Evolutionary conservation across 768 basidiomycete species (phyloP).

Genomic region (Serpula lacrymans): DNA sequence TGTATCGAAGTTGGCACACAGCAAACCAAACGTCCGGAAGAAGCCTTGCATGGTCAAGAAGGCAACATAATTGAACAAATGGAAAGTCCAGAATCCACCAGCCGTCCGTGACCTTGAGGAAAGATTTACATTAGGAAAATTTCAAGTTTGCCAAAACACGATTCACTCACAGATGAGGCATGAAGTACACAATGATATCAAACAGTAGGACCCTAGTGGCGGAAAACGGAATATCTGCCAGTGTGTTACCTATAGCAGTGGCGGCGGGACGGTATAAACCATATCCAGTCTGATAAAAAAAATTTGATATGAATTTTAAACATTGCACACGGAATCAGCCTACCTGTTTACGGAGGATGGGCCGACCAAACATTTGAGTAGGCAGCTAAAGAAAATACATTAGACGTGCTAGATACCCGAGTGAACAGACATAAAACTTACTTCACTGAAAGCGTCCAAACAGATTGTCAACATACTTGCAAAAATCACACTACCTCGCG

Average conservation of each 20-base stretch:
- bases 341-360: conserved; percentile 67
- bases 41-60: conserved; percentile 79
- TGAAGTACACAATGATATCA: conserved; percentile 68
- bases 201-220: conserved; percentile 55
- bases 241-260: conserved; percentile 59
- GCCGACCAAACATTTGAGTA: conserved; percentile 75
- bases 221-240: conserved; percentile 70
- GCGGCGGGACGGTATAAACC: conserved; percentile 68
- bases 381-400: conserved; percentile 45
- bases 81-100: conserved; percentile 52
- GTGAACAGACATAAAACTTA: conserved; percentile 24
- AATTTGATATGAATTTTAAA: neutral
- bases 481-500: conserved; percentile 82
- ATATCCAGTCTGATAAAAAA: conserved; percentile 43
- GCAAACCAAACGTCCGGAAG: conserved; percentile 70
- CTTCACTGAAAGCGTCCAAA: conserved; percentile 72
- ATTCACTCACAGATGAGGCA: conserved; percentile 49
- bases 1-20: conserved; percentile 52
- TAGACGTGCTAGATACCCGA: neutral
- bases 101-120: conserved; percentile 28
- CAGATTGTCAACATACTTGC: conserved; percentile 61
- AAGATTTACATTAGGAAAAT: conserved; percentile 8
- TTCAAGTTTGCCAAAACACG: conserved; percentile 29
- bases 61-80: conserved; percentile 60
- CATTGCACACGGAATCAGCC: conserved; percentile 7